Conservation (phyloP, 441 rosid species). For the Lepidium campestre region DNA sequence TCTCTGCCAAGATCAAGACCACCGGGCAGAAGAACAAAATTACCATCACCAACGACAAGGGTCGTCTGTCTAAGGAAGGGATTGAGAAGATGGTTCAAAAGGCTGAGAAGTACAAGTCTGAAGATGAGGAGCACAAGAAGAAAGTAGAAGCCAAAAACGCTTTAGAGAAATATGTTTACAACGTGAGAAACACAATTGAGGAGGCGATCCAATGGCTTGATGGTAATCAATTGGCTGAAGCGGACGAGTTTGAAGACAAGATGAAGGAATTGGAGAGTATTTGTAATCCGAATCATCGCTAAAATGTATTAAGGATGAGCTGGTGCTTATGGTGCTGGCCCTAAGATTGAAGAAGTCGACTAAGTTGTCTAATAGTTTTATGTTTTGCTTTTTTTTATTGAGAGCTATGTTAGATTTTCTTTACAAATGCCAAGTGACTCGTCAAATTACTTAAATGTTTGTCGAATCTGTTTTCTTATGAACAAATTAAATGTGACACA, state of each 20-base stretch:
- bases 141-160: slow-evolving; percentile 55
- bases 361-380: no score
- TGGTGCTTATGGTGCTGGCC: no score
- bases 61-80: slow-evolving; percentile 58
- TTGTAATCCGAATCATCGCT: slow-evolving; percentile 51
- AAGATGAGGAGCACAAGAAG: slow-evolving; percentile 60
- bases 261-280: slow-evolving; percentile 59
- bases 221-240: slow-evolving; percentile 47
- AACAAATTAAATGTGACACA: not conserved
- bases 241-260: slow-evolving; percentile 56
- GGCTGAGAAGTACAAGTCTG: slow-evolving; percentile 57
- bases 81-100: slow-evolving; percentile 64
- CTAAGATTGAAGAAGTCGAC: no score
- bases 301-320: slow-evolving; percentile 46
- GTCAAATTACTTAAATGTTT: no score
- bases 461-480: no score
- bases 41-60: slow-evolving; percentile 63
- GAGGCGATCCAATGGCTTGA: slow-evolving; percentile 56
- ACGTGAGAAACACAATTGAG: slow-evolving; percentile 51
- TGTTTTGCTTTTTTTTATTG: no score
- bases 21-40: slow-evolving; percentile 61
- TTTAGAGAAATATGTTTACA: slow-evolving; percentile 55
- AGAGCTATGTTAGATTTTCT: no score
- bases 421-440: no score
- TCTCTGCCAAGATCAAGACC: slow-evolving; percentile 65